Evolutionary conservation across 495 filamentous ascomycete genomes (phyloP), one percentile per base, ranked within the genome.

Genomic region (Trichodelitschia bisporula): DNA sequence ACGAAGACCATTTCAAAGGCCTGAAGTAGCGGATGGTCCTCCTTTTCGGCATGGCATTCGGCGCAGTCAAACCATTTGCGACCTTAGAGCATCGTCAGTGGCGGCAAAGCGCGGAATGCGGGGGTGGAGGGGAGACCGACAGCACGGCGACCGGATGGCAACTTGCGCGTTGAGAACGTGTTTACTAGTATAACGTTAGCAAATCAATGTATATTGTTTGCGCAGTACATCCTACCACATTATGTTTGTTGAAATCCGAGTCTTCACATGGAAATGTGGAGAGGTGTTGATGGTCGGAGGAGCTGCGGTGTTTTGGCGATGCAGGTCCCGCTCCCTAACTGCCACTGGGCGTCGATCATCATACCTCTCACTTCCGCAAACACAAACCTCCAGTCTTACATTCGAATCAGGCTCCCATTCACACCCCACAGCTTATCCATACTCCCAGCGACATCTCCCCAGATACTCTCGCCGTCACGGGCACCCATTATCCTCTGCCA

Each of bases 31-130:
- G 58, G 46, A 47, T 97, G 86, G 21, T 57, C 47, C 45, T 83
- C 75, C 41, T 28, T 33, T 17, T 93, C 86, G 21, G 58, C 58
- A 58, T 97, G 86, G 55, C 86, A 97, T 48, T 92, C 76, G 33
- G 79, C 77, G 55, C 89, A 97, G 54, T 95, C 89, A 56, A 91
- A 95, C 86, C 86, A 95, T 64, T 91, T 91, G 26, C 69, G 61
- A 58, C 78, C 78, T 86, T 16, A 15, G 14, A 14, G 15, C 6
- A 29, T 5, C 6, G 26, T 6, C 6, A 8, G 26, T 8, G 31
- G 2, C 11, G n/a, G 10, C 14, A 6, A 27, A 13, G 25, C 9
- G 12, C 10, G 12, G 12, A 9, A 31, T 11, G 29, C 4, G 18
- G 8, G 29, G 14, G 17, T 27, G 31, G 5, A 8, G 27, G 32